Conservation (phyloP, 768 basidiomycete species). For the Tricholoma furcatifolium region DNA sequence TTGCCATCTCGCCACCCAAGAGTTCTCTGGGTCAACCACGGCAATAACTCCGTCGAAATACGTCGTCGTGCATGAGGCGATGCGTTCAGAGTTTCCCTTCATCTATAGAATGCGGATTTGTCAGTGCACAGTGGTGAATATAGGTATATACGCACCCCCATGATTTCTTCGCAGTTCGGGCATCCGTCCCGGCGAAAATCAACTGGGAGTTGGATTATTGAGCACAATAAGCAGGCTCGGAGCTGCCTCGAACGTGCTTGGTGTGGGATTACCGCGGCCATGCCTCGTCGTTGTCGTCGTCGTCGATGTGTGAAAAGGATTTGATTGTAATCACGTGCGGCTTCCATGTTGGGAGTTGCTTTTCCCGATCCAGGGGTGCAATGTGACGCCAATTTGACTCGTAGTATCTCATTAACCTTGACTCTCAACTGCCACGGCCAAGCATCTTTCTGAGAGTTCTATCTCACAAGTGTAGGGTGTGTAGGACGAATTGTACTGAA, state of each 20-base stretch:
- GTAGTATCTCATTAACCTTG: neutral
- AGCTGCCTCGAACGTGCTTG: conserved; percentile 71
- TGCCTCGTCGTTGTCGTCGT: neutral
- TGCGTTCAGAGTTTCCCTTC: conserved; percentile 83
- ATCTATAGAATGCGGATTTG: conserved; percentile 52
- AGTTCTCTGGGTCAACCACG: conserved; percentile 78
- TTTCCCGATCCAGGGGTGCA: neutral
- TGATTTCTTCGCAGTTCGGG: conserved; percentile 95
- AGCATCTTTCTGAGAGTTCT: neutral
- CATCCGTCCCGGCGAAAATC: conserved; percentile 89
- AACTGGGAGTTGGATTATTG: conserved; percentile 76
- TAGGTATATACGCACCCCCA: conserved; percentile 62
- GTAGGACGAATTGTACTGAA: no score
- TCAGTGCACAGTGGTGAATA: neutral
- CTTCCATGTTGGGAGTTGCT: neutral
- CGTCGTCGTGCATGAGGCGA: conserved; percentile 83
- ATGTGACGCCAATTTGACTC: neutral
- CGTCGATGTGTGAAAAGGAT: neutral
- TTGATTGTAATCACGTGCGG: neutral
- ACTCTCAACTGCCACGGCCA: neutral
- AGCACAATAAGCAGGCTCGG: conserved; percentile 92
- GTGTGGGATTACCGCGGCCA: conserved; percentile 43
- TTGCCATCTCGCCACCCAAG: conserved; percentile 98
- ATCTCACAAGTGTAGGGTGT: neutral
- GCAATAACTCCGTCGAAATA: conserved; percentile 93